These are phyloP conservation scores for Lachancea sp. DNA, from an alignment of 805 yeast genomes.

Conservation along the genomic window DNA sequence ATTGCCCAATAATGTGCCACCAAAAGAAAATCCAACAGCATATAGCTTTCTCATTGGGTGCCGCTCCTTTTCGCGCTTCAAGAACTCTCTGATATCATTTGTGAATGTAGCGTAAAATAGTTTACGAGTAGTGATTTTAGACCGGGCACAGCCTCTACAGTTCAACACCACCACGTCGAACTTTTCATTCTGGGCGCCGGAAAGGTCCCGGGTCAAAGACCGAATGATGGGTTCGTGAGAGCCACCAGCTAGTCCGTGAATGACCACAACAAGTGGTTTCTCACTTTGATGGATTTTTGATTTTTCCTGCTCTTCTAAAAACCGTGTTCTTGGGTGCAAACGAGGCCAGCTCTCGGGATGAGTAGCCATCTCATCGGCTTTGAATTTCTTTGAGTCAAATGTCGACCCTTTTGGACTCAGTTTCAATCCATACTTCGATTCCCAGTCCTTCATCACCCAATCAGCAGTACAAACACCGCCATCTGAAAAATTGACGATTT, in stretches of 20 bases:
- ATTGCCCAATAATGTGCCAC: conserved; percentile 60
- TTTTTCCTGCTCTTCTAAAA: conserved; percentile 43
- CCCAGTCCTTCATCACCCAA: conserved; percentile 41
- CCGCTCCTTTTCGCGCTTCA: conserved; percentile 42
- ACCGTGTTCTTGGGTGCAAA: conserved; percentile 65
- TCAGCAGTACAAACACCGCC: conserved; percentile 73
- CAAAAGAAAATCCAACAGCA: conserved; percentile 65
- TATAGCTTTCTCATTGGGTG: conserved; percentile 62
- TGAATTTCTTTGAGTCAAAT: conserved; percentile 27
- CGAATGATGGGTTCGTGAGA: conserved; percentile 69
- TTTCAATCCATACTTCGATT: conserved; percentile 13
- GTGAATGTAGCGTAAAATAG: conserved; percentile 65
- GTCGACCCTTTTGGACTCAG: conserved; percentile 8
- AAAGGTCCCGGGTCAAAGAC: conserved; percentile 42
- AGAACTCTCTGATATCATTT: conserved; percentile 56
- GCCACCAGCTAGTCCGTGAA: conserved; percentile 77
- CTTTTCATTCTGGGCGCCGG: conserved; percentile 32
- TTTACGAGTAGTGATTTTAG: conserved; percentile 62
- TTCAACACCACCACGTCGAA: conserved; percentile 60
- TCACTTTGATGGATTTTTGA: conserved; percentile 27
- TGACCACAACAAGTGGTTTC: conserved; percentile 53
- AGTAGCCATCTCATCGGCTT: conserved; percentile 35
- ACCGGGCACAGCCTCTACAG: conserved; percentile 72
- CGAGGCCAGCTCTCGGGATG: conserved; percentile 49
- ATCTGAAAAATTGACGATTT: conserved; percentile 51